Percentiles rank a stretch among this genome's conserved stretches.
Conservation (phyloP, 768 basidiomycete species). For the Kwoniella sp. region DNA sequence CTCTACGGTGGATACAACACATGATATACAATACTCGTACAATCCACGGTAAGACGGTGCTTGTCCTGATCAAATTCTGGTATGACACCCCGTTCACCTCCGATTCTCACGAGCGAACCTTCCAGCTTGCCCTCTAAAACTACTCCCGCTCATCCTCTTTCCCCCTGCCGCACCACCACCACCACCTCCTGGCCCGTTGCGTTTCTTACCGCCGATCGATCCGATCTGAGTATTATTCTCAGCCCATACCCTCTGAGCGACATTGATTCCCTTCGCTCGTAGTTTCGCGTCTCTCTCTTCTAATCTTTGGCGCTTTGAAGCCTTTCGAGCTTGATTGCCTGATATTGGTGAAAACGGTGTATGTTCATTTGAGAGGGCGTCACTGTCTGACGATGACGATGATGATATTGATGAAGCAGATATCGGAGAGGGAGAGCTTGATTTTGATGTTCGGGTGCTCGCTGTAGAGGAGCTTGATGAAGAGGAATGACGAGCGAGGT, state of each 20-base stretch:
- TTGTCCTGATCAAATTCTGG: too few relatives aligned
- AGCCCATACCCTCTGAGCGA: slow-evolving; percentile 8
- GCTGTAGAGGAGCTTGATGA: too few relatives aligned
- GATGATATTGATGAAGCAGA: not conserved
- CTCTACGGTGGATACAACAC: too few relatives aligned
- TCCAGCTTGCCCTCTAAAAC: slow-evolving; percentile 14
- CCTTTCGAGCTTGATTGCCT: slow-evolving; percentile 17
- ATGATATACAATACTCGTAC: too few relatives aligned
- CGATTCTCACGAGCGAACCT: slow-evolving; percentile 14
- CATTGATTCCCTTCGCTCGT: slow-evolving; percentile 22
- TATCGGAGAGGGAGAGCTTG: too few relatives aligned
- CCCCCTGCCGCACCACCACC: not conserved
- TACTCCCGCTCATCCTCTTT: slow-evolving; percentile 6
- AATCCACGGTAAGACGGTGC: too few relatives aligned
- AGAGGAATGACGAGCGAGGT: slow-evolving; percentile 6
- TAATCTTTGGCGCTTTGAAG: slow-evolving; percentile 8
- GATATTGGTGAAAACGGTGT: not conserved
- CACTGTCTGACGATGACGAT: not conserved
- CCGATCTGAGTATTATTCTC: slow-evolving; percentile 1
- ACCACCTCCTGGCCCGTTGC: not conserved
- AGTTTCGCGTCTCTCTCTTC: slow-evolving; percentile 20
- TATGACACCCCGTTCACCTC: too few relatives aligned
- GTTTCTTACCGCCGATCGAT: not conserved
- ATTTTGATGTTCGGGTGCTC: too few relatives aligned
- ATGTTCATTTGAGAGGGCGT: not conserved